These are phyloP conservation scores for Solanum boliviense DNA, from an alignment of 257 asterid species.

Conservation along the genomic window DNA sequence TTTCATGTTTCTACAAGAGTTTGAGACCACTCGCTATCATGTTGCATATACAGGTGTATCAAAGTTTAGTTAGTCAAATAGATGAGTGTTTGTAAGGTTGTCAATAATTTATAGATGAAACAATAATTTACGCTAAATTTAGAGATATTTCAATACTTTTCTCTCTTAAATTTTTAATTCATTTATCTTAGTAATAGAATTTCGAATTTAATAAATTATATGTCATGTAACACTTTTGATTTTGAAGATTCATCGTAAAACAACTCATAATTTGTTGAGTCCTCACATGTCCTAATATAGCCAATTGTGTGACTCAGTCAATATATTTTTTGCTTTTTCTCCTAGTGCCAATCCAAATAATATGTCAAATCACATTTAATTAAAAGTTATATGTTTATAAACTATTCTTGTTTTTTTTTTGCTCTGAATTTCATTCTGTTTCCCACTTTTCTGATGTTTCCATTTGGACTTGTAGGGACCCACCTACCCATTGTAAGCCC, in stretches of 20 bases:
- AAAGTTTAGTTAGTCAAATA: too few species aligned
- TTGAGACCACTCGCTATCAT: too few species aligned
- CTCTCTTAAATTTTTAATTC: background rate
- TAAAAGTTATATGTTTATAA: background rate
- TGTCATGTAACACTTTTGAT: background rate
- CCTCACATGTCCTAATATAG: background rate
- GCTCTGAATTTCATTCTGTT: background rate
- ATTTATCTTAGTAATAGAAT: background rate
- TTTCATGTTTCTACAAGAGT: too few species aligned
- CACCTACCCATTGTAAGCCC: background rate
- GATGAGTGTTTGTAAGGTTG: fast-evolving
- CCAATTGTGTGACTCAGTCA: background rate
- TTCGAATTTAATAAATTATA: background rate
- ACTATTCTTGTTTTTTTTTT: background rate
- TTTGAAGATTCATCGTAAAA: too few species aligned
- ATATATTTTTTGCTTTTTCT: background rate
- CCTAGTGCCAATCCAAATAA: background rate
- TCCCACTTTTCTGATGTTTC: background rate
- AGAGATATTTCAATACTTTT: background rate
- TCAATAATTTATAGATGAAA: too few species aligned
- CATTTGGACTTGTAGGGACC: background rate
- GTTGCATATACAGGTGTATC: too few species aligned
- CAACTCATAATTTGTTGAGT: background rate
- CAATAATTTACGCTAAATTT: too few species aligned
- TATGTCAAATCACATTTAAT: background rate